A percentile compares a stretch with the other conserved stretches of the same genome.
Evolutionary conservation across 176 grass and related monocot species (phyloP).

Genomic region (maize (Zea mays)): DNA sequence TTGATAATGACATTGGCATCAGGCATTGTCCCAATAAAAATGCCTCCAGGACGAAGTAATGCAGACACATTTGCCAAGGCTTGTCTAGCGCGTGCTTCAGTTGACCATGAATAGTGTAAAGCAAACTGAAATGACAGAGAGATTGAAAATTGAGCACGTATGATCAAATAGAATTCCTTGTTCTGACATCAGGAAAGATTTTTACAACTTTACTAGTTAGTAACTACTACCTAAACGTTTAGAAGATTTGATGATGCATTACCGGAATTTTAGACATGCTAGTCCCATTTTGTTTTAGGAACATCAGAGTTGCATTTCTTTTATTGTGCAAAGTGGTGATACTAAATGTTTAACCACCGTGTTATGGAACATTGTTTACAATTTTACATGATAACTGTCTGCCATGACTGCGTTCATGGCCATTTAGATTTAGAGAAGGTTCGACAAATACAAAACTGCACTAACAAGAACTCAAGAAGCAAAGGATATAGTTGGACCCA

Average conservation of each 20-base stretch:
- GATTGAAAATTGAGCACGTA: slow-evolving; percentile 12
- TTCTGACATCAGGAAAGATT: neutral
- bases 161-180: neutral
- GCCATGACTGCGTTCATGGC: neutral
- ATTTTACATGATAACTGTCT: neutral
- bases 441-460: slow-evolving; percentile 23
- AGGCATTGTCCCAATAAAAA: slow-evolving; percentile 94
- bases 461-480: neutral
- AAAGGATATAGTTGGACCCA: neutral
- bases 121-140: slow-evolving; percentile 64
- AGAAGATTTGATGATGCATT: neutral
- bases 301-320: neutral
- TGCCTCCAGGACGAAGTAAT: slow-evolving; percentile 90
- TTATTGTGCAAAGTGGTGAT: slow-evolving; percentile 13
- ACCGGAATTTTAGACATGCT: neutral
- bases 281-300: neutral
- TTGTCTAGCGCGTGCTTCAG: slow-evolving; percentile 83
- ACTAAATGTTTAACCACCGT: neutral
- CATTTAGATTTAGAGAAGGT: slow-evolving; percentile 18
- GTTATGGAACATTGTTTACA: neutral
- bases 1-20: slow-evolving; percentile 98
- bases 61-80: slow-evolving; percentile 87
- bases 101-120: slow-evolving; percentile 98
- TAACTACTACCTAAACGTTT: neutral
- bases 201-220: slow-evolving; percentile 15